Base-by-base conservation (phyloP, 768 basidiomycete genomes). In the Serendipita sp. region DNA sequence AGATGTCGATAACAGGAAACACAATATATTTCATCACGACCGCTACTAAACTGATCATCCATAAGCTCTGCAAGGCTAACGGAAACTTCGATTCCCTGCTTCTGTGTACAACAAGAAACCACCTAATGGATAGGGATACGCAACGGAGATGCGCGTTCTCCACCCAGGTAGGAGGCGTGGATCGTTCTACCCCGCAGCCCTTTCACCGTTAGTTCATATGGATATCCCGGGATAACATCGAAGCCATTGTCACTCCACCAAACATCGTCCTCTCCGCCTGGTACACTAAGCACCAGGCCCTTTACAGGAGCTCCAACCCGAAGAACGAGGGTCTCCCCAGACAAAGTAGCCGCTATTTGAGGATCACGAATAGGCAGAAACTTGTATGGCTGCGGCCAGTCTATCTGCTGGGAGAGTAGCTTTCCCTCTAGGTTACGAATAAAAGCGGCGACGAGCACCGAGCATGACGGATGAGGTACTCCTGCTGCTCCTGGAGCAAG, bases 361-460 rank as follows among this genome's bases (percentile, higher is more conserved):
- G 72, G 73, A 26, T 72, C 68, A 28, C 72, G 72, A 62, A 71
- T 67, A n/a, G 70, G 70, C 34, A 73, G 43, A 53, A 67, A 65
- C 7, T 70, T 68, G 64, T 64, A 73, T 44, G 73, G 75, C 41
- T 75, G 72, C 0, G 72, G 66, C 66, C 62, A 72, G 67, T 72
- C 65, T 30, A 70, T 51, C 34, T 68, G 69, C 3, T 74, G 68
- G 1, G 74, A 69, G 9, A 75, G 41, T 0, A 73, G 68, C 3
- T 58, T 63, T 16, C 66, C 70, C 2, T 64, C 33, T 1, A 61
- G 22, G 22, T 68, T 72, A 4, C 64, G 61, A 61, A 72, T 68
- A 64, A 67, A 73, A 50, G 68, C 73, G 0, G 62, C 64, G 11
- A 76, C 66, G 44, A 77, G 72, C 33, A 77, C 73, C 0, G 73